Base-by-base conservation (phyloP, 176 grass and related monocot species). In the Carex kokanica region DNA sequence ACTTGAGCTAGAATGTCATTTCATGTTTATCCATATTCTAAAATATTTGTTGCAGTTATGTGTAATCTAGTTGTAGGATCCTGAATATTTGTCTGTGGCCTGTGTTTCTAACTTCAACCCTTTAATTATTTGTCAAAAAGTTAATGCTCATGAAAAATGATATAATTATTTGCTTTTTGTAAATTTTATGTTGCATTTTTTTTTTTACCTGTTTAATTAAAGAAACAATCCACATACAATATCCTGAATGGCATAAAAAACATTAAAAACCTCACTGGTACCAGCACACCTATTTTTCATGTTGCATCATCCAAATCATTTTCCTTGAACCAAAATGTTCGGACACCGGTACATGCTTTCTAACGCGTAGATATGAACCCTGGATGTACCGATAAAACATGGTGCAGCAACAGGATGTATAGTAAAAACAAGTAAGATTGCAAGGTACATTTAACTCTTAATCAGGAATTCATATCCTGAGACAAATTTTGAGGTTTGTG, bases 1-100 rank as follows among this genome's bases (percentile, higher is more conserved):
- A 32, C 13, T 47, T 62, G 31, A 32, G 36, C 16, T 78, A 54
- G 29, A 17, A 78, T 21, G n/a, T 23, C 12, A 80, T 78, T 49
- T 25, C 21, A 34, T 60, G 69, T 60, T 66, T 57, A 57, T 40
- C 12, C 7, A 6, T 52, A 16, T 49, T 82, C 12, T 38, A 3
- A 59, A 81, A 49, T 64, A n/a, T 47, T 7, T 82, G 32, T 14
- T 61, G 1, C 24, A 6, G 31, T 52, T 80, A 8, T 80, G 78
- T 40, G 54, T 81, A 81, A 45, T 32, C 15, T 81, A 77, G 73
- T 55, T 77, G 14, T 77, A 77, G 78, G 58, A 81, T 81, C 59
- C 4, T 40, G 40, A 43, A 47, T 81, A 29, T 63, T 20, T 16
- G 41, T 24, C 16, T 64, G 25, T 45, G 0, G 12, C n/a, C n/a